A percentile compares a stretch with the other conserved stretches of the same genome.
Conservation (phyloP, 441 rosid species). For the Adansonia rubrostipa region DNA sequence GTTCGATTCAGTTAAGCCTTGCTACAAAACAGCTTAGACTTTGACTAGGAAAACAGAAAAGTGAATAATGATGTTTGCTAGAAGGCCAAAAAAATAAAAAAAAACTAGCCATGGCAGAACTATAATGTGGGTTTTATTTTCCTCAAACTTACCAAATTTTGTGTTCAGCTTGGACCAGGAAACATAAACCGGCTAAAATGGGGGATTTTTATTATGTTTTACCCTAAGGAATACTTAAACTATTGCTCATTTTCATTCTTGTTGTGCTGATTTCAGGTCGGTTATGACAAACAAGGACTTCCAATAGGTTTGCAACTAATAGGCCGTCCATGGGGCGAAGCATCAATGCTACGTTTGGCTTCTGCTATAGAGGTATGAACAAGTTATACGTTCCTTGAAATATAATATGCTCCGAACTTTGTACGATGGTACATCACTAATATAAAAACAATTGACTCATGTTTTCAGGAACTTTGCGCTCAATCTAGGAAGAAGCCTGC, state of each 20-base stretch:
- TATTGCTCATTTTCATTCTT: neutral
- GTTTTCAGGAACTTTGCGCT: conserved; percentile 59
- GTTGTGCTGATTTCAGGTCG: conserved; percentile 50
- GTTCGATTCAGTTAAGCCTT: neutral
- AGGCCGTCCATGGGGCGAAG: conserved; percentile 88
- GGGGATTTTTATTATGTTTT: neutral
- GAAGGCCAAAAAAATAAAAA: neutral
- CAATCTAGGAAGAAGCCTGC: conserved; percentile 63
- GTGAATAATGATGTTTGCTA: neutral
- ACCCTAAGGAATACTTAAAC: neutral
- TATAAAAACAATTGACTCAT: conserved; percentile 13
- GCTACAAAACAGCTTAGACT: neutral
- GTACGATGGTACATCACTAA: neutral
- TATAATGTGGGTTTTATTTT: neutral
- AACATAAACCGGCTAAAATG: neutral
- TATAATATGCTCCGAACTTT: neutral
- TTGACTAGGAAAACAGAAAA: neutral
- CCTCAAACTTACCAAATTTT: neutral
- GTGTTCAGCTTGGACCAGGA: neutral
- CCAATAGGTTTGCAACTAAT: conserved; percentile 86
- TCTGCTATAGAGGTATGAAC: conserved; percentile 67
- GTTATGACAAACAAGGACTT: conserved; percentile 85
- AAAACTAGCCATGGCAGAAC: neutral
- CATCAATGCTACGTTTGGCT: conserved; percentile 70
- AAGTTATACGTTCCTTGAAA: neutral